Conservation (phyloP, 2,329 filamentous ascomycete species). For the Cryphonectria naterciae region DNA sequence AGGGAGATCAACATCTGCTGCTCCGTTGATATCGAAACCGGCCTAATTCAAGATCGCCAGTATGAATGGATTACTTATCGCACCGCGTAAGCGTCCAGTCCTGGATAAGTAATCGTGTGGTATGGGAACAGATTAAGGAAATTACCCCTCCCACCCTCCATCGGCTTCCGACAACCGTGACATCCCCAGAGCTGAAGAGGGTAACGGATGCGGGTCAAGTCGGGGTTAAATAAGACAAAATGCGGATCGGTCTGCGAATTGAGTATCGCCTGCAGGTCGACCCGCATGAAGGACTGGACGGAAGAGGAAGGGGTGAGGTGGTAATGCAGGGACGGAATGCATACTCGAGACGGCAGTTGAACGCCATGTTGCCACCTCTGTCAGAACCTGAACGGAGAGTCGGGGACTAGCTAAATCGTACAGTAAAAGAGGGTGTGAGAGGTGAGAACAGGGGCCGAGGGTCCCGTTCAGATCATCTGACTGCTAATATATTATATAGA, state of each 20-base stretch:
- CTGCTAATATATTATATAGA: neutral
- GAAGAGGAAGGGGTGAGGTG: neutral
- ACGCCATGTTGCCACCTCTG: neutral
- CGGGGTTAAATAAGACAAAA: neutral
- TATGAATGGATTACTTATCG: neutral
- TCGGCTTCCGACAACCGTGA: constrained; percentile 5
- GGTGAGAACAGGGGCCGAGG: neutral
- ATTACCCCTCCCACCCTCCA: neutral
- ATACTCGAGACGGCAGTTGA: constrained; percentile 12
- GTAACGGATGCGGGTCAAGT: neutral
- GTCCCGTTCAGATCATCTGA: neutral
- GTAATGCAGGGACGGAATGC: constrained; percentile 15
- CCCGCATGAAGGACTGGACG: neutral
- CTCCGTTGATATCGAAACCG: neutral
- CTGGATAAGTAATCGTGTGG: neutral
- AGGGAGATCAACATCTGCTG: neutral
- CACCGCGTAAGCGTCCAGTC: neutral
- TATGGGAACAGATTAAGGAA: neutral
- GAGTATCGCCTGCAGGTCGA: neutral
- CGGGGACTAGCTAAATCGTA: neutral
- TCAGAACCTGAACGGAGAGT: constrained; percentile 6
- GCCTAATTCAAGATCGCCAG: neutral
- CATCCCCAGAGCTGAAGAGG: neutral
- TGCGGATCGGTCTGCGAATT: constrained; percentile 8
- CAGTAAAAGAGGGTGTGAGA: neutral